Base-by-base conservation (phyloP, 2,329 filamentous ascomycete species). In the Seiridium unicorne region DNA sequence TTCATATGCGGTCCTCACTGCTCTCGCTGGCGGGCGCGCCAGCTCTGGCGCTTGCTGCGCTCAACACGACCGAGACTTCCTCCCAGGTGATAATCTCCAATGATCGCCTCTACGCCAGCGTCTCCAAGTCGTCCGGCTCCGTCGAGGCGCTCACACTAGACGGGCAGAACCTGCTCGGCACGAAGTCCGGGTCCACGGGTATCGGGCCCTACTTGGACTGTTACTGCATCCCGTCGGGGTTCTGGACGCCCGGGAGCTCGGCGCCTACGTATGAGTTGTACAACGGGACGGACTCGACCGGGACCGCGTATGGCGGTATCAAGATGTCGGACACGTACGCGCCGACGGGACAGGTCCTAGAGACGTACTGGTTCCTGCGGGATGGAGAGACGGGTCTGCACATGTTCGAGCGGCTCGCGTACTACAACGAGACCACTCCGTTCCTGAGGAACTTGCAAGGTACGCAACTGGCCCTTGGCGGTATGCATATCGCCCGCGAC, bases 351-450 rank as follows among this genome's bases (percentile, higher is more conserved):
- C 84, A 88, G 66, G 66, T 82, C 5, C 74, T 89, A 13, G 81
- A 88, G 65, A 85, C 88, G 66, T 89, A 88, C 69, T 89, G 84
- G 83, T 89, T 89, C 64, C 72, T 89, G 3, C 76, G 83, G 9
- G 84, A 87, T 49, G 82, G 81, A 1, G 86, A 89, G 69, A 88
- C 86, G 0, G 86, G 86, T 0, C 69, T 58, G 26, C 86, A 89
- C 66, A 82, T 80, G 0, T 89, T 88, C 70, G 83, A 79, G 60
- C 80, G 85, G n/a, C 70, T 87, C 8, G 77, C 80, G 1, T 89
- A 89, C 64, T 75, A 84, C 69, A 88, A 87, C 67, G 77, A 80
- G 60, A 81, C 79, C 0, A 81, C 74, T 1, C 84, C 84, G 0
- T 83, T 83, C 61, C 71, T 87, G 55, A 76, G 85, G 9, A 85